phyloP scores from a whole-genome alignment of 768 basidiomycete genomes.

The Trichaptum fuscoviolaceum region DNA sequence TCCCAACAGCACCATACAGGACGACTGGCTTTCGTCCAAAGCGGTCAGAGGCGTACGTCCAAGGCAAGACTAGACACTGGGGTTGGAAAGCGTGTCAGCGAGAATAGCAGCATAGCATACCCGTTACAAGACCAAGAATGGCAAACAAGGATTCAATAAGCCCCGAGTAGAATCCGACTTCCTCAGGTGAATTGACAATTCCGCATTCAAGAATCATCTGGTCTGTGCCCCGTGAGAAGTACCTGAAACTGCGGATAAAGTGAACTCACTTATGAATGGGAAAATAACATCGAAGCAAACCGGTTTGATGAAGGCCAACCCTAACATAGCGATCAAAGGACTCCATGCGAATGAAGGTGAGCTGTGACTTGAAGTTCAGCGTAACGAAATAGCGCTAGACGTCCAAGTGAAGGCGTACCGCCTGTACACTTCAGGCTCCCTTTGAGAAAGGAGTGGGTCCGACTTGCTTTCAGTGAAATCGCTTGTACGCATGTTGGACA shows the following conservation, averaged over 20 bases:
- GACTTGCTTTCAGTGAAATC: too few species aligned
- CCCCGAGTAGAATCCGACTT: constrained; percentile 18
- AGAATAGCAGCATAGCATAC: constrained; percentile 4
- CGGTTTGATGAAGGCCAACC: constrained; percentile 9
- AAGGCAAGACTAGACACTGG: constrained; percentile 29
- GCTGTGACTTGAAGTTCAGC: neutral
- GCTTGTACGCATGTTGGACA: too few species aligned
- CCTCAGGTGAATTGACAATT: constrained; percentile 15
- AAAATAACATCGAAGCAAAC: constrained; percentile 13
- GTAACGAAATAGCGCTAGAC: too few species aligned
- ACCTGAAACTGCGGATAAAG: neutral
- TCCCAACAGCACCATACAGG: constrained; percentile 17
- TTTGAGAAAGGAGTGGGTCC: too few species aligned
- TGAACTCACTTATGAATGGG: constrained; percentile 1
- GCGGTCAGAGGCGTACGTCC: constrained; percentile 42
- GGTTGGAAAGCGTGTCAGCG: neutral
- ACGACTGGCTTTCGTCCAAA: constrained; percentile 48
- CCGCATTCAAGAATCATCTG: constrained; percentile 18
- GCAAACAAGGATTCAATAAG: constrained; percentile 12
- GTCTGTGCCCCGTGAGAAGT: neutral
- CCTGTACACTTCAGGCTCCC: too few species aligned
- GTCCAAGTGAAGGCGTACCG: too few species aligned
- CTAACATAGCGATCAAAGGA: constrained; percentile 6
- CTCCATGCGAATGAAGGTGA: constrained; percentile 14
- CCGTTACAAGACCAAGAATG: constrained; percentile 8